A percentile compares a stretch with the other conserved stretches of the same genome.
phyloP scores from a whole-genome alignment of 768 basidiomycete species.

The Calocybe gangraenosa region DNA sequence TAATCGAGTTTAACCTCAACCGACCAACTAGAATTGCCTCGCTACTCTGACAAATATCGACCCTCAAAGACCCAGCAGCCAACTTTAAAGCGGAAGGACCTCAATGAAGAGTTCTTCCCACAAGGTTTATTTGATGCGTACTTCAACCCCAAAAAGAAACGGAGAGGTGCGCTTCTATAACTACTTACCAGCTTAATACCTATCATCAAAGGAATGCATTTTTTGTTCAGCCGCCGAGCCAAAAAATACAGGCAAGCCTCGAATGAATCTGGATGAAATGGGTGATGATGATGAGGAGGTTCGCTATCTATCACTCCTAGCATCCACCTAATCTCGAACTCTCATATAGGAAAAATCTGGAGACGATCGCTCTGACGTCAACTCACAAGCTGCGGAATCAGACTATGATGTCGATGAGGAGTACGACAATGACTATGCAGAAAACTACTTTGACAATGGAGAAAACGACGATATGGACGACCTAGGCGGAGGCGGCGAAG shows the following conservation, averaged over 20 bases:
- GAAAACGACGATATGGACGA: constrained; percentile 81
- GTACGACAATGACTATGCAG: constrained; percentile 88
- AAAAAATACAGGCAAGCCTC: constrained; percentile 33
- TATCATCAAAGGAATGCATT: not conserved
- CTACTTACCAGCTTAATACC: not conserved
- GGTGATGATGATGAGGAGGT: constrained; percentile 65
- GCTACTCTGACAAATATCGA: constrained; percentile 83
- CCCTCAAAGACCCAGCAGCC: constrained; percentile 58
- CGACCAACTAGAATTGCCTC: constrained; percentile 53
- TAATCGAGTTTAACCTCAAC: constrained; percentile 21
- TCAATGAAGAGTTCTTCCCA: constrained; percentile 78
- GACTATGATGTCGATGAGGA: constrained; percentile 90
- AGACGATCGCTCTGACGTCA: constrained; percentile 64
- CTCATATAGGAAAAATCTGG: constrained; percentile 59
- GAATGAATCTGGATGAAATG: constrained; percentile 64
- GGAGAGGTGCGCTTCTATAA: constrained; percentile 36
- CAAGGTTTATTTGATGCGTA: constrained; percentile 70
- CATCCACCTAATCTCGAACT: not conserved
- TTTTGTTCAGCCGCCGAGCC: constrained; percentile 19
- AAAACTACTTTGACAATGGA: constrained; percentile 89
- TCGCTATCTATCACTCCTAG: constrained; percentile 3
- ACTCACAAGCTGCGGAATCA: constrained; percentile 59
- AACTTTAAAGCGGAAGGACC: constrained; percentile 61
- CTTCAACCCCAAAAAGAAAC: constrained; percentile 72
- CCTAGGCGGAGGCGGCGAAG: constrained; percentile 66